Evolutionary conservation across 441 rosid species (phyloP), one percentile per base, ranked within the genome.

Genomic region (Gossypium davidsonii): DNA sequence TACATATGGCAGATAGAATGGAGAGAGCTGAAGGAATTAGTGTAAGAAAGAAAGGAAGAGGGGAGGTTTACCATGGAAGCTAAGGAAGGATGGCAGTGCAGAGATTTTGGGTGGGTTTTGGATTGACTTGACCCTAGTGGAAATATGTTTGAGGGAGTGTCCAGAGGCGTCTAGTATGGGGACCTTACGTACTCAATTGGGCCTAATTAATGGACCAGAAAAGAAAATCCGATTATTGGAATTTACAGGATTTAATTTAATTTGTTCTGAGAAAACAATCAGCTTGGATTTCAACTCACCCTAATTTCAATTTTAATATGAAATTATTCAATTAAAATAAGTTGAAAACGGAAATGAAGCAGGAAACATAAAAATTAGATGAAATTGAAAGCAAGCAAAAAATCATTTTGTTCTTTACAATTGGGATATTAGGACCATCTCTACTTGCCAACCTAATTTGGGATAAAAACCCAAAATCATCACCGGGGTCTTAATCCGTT

Each of bases 61-160:
- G 4, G 25, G n/a, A 23, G 28, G 56, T 57, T 70, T 46, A 60
- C 73, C 76, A 67, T 73, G 56, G 75, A 64, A 23, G 18, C 56
- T 15, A 18, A 51, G 15, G 56, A 51, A 6, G 61, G 34, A 57
- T 21, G 31, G 31, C 28, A 57, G 28, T 10, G 6, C 17, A 3
- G 49, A 18, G 46, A 23, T 57, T 15, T 52, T 53, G 34, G 0
- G 23, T 26, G 25, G 44, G 25, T 49, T 49, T 67, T 56, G 15
- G 15, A 31, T 31, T 31, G 34, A 4, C 1, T 31, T 31, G 6
- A 31, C 34, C 34, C 6, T 31, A 31, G 6, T 31, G 6, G 34
- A 31, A 31, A 31, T 31, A 31, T 31, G 34, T 31, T 31, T 4
- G 6, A 31, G 34, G 34, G 34, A 6, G 11, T 3, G 52, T 14